Evolutionary conservation across 2,329 filamentous ascomycete genomes (phyloP).

Genomic region (Colletotrichum sidae): DNA sequence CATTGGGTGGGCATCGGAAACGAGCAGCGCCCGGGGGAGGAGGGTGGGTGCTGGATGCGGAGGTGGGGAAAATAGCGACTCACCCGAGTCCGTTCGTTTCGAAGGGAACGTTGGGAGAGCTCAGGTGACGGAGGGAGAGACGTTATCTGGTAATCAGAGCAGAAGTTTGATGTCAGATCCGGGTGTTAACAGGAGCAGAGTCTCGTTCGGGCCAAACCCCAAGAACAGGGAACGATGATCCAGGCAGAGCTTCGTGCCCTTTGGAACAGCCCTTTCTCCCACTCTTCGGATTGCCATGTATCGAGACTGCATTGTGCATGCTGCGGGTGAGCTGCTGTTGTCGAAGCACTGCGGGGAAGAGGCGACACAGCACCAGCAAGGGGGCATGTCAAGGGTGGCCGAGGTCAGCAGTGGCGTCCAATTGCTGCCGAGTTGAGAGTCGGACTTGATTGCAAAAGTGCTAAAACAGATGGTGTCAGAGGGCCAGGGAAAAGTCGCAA

Average conservation of each 20-base stretch:
- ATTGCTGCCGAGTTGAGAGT: conserved; percentile 1
- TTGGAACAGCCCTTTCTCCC: too few relatives aligned
- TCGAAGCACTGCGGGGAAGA: conserved; percentile 7
- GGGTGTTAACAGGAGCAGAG: too few relatives aligned
- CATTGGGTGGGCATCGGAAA: conserved; percentile 11
- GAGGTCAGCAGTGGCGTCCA: conserved; percentile 24
- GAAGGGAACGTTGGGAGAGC: background rate
- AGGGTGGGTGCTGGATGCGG: conserved; percentile 3
- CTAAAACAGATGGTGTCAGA: background rate
- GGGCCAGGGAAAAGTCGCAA: conserved; percentile 1
- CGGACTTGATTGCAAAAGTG: conserved; percentile 15
- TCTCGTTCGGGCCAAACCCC: too few relatives aligned
- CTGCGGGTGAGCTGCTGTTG: background rate
- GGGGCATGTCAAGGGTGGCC: conserved; percentile 1
- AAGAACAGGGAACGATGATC: too few relatives aligned
- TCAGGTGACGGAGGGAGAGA: conserved; percentile 9
- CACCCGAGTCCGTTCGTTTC: conserved; percentile 5
- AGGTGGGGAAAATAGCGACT: background rate
- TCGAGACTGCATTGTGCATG: background rate
- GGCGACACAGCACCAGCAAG: conserved; percentile 9
- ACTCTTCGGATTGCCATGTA: too few relatives aligned
- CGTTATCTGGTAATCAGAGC: conserved; percentile 14
- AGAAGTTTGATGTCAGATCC: background rate
- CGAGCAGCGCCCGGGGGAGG: background rate
- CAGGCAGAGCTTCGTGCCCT: too few relatives aligned